Conservation (phyloP, 2,329 filamentous ascomycete species). For the Fusarium sp. region DNA sequence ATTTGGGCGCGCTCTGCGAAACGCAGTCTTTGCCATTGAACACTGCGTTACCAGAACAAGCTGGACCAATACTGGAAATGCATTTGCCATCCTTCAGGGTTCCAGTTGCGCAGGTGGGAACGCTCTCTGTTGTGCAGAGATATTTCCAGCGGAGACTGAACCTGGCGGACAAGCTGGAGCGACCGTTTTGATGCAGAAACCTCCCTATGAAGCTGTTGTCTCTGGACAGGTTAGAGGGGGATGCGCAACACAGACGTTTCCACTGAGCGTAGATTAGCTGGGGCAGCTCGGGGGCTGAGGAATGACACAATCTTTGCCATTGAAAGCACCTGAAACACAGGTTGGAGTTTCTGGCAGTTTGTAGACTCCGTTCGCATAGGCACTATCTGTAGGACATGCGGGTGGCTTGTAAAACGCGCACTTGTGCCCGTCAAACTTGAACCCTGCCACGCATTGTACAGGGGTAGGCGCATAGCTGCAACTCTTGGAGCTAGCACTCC, state of each 20-base stretch:
- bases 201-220: not conserved
- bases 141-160: not conserved
- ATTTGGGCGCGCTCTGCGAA: not conserved
- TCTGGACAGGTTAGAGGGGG: not conserved
- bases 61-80: not conserved
- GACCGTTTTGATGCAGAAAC: not conserved
- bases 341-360: not conserved
- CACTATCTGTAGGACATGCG: not conserved
- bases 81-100: not conserved
- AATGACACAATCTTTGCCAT: not conserved
- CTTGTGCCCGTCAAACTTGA: not conserved
- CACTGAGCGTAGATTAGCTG: not conserved
- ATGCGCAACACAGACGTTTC: not conserved
- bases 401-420: not conserved
- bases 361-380: not conserved
- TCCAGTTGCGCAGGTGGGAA: not conserved
- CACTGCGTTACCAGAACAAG: not conserved
- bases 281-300: not conserved
- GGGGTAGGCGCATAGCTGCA: no score
- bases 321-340: not conserved
- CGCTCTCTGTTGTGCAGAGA: not conserved
- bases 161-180: not conserved
- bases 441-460: not conserved
- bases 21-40: not conserved
- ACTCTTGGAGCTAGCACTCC: no score